These are phyloP conservation scores for Zizania palustris DNA, from an alignment of 202 grass and related monocot genomes.

Conservation along the genomic window DNA sequence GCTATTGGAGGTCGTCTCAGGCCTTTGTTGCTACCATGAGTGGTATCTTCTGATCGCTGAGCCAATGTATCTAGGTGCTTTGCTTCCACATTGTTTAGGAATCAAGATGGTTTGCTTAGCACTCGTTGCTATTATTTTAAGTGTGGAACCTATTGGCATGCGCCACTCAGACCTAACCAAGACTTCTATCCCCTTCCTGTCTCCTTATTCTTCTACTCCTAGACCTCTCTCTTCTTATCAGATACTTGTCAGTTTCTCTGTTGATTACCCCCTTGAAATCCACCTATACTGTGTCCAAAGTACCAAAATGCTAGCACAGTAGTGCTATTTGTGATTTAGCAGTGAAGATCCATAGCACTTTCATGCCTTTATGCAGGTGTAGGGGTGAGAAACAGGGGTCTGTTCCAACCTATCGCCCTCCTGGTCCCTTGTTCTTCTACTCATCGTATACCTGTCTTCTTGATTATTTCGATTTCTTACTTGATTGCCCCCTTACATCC, in stretches of 20 bases:
- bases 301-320: no score
- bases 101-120: background rate
- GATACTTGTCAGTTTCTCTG: no score
- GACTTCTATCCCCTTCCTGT: background rate
- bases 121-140: slow-evolving; percentile 15
- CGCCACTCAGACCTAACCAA: background rate
- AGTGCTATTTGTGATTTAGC: no score
- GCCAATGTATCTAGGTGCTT: background rate
- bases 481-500: background rate
- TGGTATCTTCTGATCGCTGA: background rate
- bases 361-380: no score
- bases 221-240: background rate
- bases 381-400: no score
- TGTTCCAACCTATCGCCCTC: no score
- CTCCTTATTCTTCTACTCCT: background rate
- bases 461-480: background rate
- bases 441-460: background rate
- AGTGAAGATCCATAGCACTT: no score
- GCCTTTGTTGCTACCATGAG: background rate
- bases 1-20: background rate
- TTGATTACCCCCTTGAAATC: no score
- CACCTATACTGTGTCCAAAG: no score
- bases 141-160: background rate
- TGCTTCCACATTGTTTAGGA: background rate
- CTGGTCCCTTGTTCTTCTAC: background rate